Evolutionary conservation across 345 rosid species (phyloP), one percentile per base, ranked within the genome.

Genomic region (Clausena lansium): DNA sequence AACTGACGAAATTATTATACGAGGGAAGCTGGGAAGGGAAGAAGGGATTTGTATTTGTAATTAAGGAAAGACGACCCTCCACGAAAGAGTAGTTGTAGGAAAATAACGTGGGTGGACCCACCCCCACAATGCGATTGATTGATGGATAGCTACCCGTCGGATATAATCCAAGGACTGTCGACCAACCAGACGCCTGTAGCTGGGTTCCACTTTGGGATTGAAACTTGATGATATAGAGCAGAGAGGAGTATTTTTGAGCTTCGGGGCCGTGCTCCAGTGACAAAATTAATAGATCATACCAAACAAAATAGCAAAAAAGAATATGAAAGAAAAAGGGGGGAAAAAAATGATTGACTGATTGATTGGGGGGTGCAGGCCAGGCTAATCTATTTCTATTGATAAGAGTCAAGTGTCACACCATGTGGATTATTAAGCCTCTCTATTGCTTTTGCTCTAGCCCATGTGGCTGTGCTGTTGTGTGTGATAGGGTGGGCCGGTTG

Each of bases 151-250:
- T 67, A 81, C 84, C 64, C 74, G 70, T 81, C 80, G 35, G 78
- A 78, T 74, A 77, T 75, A 74, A 70, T 81, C 83, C 84, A 78
- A 83, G 80, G 81, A 71, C 82, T 80, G 80, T 60, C 78, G 69
- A 77, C 79, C 83, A 71, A 74, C 80, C 82, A 79, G 70, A 71
- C 9, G 22, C 67, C 54, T 32, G 39, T 64, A 30, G 3, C 15
- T 24, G 41, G 77, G 82, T 59, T 62, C 82, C n/a, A 4, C 27
- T 33, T 77, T 61, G 8, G 73, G 75, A 67, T 60, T 2, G 7
- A 24, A 25, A 14, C 10, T 64, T 36, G 30, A 45, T 58, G 15
- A 60, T 68, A 75, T n/a, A n/a, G n/a, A n/a, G n/a, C n/a, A 58
- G 4, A 11, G 47, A 39, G 47, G 47, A 41, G 47, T 10, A 38